Evolutionary conservation across 176 grass and related monocot genomes (phyloP), one percentile per base, ranked within the genome.

Genomic region (Zizania latifolia): DNA sequence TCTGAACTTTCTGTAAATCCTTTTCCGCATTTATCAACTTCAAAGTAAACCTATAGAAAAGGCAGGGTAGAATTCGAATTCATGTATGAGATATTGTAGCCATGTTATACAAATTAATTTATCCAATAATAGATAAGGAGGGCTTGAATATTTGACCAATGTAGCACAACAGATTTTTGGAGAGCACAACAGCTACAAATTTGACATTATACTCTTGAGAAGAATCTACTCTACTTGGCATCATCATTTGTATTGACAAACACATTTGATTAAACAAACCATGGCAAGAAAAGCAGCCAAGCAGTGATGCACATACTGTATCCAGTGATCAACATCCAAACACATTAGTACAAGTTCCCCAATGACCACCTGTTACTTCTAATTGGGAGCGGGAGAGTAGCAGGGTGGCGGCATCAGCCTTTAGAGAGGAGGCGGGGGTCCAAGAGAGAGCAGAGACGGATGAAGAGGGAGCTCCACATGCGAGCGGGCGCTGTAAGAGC

Each of bases 271-370:
- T 60, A 59, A 75, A n/a, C 87, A 72, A 88, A 96, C 93, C 93
- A 90, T 78, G 61, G 87, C 87, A 73, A 96, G 84, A 83, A 96
- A 96, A 59, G 79, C 51, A 51, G 93, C 90, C 61, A 96, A 39
- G 48, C 41, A 80, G 30, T 79, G 6, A 16, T 59, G 9, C 8
- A 31, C 36, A 66, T 48, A 43, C 31, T 70, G 17, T 21, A 44
- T 65, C 40, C 26, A 51, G 1, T 41, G 76, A 60, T 1, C 12
- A 34, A 45, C 58, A 13, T 12, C 45, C 12, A 17, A 63, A n/a
- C 19, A 44, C 72, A 64, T 10, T 2, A 26, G 13, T 22, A 37
- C 57, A 36, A 58, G 15, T 45, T 58, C 2, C 10, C 8, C 31
- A 26, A 8, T 37, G 54, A 46, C 5, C 17, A 30, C 11, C 59